These are phyloP conservation scores for Acidomyces sp. DNA, from an alignment of 495 filamentous ascomycete species.

Conservation along the genomic window DNA sequence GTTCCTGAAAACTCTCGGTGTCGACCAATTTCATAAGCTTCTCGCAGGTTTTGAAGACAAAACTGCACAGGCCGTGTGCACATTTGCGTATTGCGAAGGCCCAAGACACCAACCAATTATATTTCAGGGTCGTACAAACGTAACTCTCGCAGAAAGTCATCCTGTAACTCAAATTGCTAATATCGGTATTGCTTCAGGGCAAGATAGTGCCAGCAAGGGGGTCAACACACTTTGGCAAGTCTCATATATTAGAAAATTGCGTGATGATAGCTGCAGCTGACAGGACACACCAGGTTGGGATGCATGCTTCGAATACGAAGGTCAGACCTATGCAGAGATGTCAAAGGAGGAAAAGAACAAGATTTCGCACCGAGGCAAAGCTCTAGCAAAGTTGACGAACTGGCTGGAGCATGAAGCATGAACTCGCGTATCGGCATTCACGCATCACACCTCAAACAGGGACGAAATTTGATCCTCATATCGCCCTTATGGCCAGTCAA, in stretches of 20 bases:
- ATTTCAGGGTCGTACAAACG: constrained; percentile 72
- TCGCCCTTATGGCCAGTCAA: too few relatives aligned
- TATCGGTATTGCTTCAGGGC: too few relatives aligned
- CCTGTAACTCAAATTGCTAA: too few relatives aligned
- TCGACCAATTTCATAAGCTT: constrained; percentile 76
- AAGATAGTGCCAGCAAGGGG: constrained; percentile 67
- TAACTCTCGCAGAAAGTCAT: constrained; percentile 15
- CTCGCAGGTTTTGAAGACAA: constrained; percentile 83
- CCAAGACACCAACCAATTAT: constrained; percentile 75
- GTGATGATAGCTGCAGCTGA: neutral
- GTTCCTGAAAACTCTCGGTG: constrained; percentile 74
- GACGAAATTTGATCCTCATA: too few relatives aligned
- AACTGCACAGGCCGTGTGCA: constrained; percentile 83
- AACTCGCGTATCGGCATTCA: too few relatives aligned
- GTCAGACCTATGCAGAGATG: constrained; percentile 96
- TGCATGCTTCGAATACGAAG: constrained; percentile 87
- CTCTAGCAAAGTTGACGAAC: constrained; percentile 66
- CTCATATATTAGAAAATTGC: neutral
- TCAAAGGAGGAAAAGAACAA: constrained; percentile 80
- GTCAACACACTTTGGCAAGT: constrained; percentile 68
- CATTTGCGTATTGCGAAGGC: constrained; percentile 80
- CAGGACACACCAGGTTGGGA: constrained; percentile 58
- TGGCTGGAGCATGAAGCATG: constrained; percentile 49
- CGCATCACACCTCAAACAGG: too few relatives aligned
- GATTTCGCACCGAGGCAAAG: constrained; percentile 80